Evolutionary conservation across 176 grass and related monocot genomes (phyloP).

Genomic region (Chrysopogon serrulatus): DNA sequence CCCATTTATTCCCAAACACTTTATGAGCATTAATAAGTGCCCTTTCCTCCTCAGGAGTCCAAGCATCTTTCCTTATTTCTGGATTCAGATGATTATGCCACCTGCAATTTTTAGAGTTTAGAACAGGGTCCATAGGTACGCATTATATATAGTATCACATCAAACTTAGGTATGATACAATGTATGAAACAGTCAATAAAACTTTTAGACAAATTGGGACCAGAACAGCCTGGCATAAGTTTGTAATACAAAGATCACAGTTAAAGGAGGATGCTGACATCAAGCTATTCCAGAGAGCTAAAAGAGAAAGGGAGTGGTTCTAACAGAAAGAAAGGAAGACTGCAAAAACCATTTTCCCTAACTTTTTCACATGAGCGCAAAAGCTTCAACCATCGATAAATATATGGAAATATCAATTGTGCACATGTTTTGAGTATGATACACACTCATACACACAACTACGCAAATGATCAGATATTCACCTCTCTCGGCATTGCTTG

Average conservation of each 20-base stretch:
- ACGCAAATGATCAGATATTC: slow-evolving; percentile 16
- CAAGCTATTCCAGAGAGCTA: neutral
- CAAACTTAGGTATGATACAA: neutral
- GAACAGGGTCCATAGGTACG: neutral
- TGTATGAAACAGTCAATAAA: neutral
- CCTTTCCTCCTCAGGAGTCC: slow-evolving; percentile 81
- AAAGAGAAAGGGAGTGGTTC: neutral
- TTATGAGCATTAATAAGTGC: slow-evolving; percentile 76
- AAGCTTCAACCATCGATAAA: neutral
- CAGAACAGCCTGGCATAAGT: neutral
- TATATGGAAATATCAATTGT: neutral
- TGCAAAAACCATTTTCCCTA: neutral
- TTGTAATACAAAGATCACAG: neutral
- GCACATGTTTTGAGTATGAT: neutral
- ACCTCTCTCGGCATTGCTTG: slow-evolving; percentile 99
- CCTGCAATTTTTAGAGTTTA: slow-evolving; percentile 46
- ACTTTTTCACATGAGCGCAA: neutral
- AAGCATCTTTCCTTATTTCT: slow-evolving; percentile 91
- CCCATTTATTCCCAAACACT: slow-evolving; percentile 97
- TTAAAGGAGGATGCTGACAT: neutral
- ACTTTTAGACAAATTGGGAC: neutral
- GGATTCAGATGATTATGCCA: slow-evolving; percentile 99
- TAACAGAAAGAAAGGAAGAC: neutral
- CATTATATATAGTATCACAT: neutral
- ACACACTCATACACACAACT: neutral